A percentile compares a stretch with the other conserved stretches of the same genome.
phyloP scores from a whole-genome alignment of 164 flowering plant genomes.

The Protea cynaroides region DNA sequence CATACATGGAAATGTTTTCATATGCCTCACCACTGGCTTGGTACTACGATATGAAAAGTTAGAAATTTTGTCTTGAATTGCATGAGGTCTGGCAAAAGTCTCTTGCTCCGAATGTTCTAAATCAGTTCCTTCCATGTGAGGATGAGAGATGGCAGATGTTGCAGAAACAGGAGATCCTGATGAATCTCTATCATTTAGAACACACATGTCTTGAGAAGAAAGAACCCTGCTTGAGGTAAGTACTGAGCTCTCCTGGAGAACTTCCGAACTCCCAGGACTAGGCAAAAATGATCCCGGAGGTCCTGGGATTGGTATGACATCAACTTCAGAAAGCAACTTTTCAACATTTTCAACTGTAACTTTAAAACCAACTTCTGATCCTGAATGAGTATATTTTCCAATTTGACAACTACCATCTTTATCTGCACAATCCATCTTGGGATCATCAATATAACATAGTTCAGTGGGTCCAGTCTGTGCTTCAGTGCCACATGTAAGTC shows the following conservation, averaged over 20 bases:
- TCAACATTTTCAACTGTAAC: constrained; percentile 29
- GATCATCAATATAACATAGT: constrained; percentile 17
- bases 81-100: constrained; percentile 15
- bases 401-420: constrained; percentile 20
- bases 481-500: constrained; percentile 17
- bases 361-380: constrained; percentile 19
- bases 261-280: constrained; percentile 59
- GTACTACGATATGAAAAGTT: constrained; percentile 15
- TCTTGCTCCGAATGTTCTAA: constrained; percentile 19
- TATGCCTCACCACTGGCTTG: constrained; percentile 17
- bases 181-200: constrained; percentile 35
- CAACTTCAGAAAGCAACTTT: constrained; percentile 39
- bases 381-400: constrained; percentile 14
- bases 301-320: constrained; percentile 62
- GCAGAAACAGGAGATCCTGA: constrained; percentile 59
- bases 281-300: constrained; percentile 75
- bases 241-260: constrained; percentile 57
- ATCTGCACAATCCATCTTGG: constrained; percentile 22
- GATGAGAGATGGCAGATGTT: constrained; percentile 47
- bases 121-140: constrained; percentile 21
- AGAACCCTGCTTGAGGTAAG: constrained; percentile 39
- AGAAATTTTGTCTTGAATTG: constrained; percentile 19
- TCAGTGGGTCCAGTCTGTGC: constrained; percentile 11
- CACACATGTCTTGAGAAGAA: constrained; percentile 41
- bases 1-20: constrained; percentile 11